phyloP scores from a whole-genome alignment of 441 rosid species.

The Erodium moschatum region DNA sequence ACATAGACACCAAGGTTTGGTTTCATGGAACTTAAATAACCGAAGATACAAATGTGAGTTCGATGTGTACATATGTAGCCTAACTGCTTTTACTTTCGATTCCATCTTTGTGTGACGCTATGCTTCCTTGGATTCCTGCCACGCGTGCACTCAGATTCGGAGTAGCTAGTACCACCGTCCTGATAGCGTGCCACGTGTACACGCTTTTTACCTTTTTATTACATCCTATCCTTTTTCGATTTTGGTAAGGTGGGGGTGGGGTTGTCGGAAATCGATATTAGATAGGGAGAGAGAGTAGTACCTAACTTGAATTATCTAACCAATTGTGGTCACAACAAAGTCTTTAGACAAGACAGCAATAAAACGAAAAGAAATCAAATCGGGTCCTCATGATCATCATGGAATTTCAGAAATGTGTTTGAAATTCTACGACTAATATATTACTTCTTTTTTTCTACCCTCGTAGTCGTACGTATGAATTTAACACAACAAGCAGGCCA shows the following conservation, averaged over 20 bases:
- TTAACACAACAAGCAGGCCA: no score
- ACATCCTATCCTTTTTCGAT: not conserved
- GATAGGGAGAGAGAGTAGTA: not conserved
- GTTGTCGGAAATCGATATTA: not conserved
- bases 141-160: not conserved
- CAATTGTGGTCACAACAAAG: not conserved
- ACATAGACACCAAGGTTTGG: not conserved
- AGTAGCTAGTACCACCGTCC: not conserved
- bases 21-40: not conserved
- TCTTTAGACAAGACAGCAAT: not conserved
- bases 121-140: not conserved
- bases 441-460: no score
- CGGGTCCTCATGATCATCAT: not conserved
- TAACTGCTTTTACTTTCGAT: not conserved
- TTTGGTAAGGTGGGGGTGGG: not conserved
- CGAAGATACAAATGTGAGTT: not conserved
- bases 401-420: no score
- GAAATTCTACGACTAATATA: no score
- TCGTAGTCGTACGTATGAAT: no score
- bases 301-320: not conserved
- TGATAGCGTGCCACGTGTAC: not conserved
- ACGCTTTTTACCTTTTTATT: not conserved
- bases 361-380: not conserved
- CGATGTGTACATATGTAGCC: no score
- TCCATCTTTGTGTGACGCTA: not conserved